Conservation (phyloP, 2,329 filamentous ascomycete species). For the Celoporthe dispersa region DNA sequence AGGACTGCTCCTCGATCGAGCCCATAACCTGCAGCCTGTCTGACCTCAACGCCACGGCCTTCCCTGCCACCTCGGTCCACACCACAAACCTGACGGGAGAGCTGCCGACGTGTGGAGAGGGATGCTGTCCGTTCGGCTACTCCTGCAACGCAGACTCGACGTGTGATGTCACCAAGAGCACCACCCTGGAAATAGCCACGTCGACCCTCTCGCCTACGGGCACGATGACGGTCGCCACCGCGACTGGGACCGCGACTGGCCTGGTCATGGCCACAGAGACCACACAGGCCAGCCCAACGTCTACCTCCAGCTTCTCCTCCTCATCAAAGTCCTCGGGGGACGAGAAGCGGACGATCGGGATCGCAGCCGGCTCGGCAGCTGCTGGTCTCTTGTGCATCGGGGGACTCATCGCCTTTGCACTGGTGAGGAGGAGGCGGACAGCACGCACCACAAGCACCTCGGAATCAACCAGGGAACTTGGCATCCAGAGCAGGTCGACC, state of each 20-base stretch:
- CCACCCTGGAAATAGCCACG: constrained; percentile 22
- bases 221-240: constrained; percentile 1
- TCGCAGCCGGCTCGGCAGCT: constrained; percentile 27
- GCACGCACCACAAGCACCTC: not conserved
- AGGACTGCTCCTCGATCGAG: constrained; percentile 22
- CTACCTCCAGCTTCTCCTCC: not conserved
- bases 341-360: constrained; percentile 13
- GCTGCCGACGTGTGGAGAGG: constrained; percentile 22
- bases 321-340: constrained; percentile 1
- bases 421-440: constrained; percentile 19
- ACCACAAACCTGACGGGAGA: constrained; percentile 23
- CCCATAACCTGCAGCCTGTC: constrained; percentile 26
- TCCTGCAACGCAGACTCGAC: constrained; percentile 17
- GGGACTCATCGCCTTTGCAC: constrained; percentile 20
- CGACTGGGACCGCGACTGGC: constrained; percentile 9
- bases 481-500: constrained; percentile 8
- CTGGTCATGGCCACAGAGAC: constrained; percentile 5
- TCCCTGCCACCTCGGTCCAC: constrained; percentile 21
- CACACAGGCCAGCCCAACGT: not conserved
- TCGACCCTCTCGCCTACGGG: not conserved
- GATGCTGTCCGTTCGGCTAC: constrained; percentile 30
- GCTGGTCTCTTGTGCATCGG: constrained; percentile 20
- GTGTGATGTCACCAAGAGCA: constrained; percentile 11
- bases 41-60: constrained; percentile 24
- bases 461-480: constrained; percentile 7